These are phyloP conservation scores for Artemisia princeps DNA, from an alignment of 140 eudicot genomes.

Conservation along the genomic window DNA sequence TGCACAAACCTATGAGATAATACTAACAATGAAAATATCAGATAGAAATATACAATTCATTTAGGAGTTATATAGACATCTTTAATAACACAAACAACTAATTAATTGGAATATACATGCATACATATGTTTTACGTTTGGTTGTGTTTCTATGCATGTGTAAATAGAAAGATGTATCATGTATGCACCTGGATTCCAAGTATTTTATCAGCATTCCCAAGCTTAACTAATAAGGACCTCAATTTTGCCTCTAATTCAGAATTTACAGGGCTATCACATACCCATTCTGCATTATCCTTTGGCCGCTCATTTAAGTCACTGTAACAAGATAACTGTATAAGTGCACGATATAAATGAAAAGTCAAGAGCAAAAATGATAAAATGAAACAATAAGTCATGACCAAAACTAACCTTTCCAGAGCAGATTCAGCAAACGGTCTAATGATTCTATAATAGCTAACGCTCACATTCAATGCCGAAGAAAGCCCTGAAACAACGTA, in stretches of 20 bases:
- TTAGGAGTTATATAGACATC: neutral
- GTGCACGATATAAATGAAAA: neutral
- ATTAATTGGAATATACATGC: neutral
- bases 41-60: slow-evolving; percentile 17
- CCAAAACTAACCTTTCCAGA: slow-evolving; percentile 57
- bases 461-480: slow-evolving; percentile 60
- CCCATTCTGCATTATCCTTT: slow-evolving; percentile 49
- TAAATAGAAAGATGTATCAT: neutral
- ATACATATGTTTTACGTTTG: neutral
- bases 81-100: neutral
- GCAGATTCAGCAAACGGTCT: slow-evolving; percentile 96
- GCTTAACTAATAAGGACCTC: slow-evolving; percentile 52
- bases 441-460: slow-evolving; percentile 72
- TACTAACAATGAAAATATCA: slow-evolving; percentile 30
- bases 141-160: neutral
- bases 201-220: slow-evolving; percentile 66
- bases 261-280: slow-evolving; percentile 53
- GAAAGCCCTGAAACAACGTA: slow-evolving; percentile 65
- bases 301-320: slow-evolving; percentile 60
- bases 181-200: slow-evolving; percentile 82
- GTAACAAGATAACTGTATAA: slow-evolving; percentile 26
- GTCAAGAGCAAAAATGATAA: neutral
- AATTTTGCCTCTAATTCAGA: slow-evolving; percentile 72
- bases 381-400: neutral
- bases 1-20: slow-evolving; percentile 59